phyloP scores from a whole-genome alignment of 257 asterid species.

The Solanum sejunctum region DNA sequence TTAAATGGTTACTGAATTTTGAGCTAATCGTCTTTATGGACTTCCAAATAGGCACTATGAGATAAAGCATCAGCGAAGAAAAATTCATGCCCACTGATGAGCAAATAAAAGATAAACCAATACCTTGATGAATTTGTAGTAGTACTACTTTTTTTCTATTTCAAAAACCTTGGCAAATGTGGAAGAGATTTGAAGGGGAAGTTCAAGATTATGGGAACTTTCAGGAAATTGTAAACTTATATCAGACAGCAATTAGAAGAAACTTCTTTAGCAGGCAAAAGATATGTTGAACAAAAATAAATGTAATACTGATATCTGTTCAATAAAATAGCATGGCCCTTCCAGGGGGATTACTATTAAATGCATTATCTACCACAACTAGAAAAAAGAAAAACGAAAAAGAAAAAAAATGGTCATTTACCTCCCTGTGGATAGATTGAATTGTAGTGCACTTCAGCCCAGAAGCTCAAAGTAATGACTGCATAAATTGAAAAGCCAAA shows the following conservation, averaged over 20 bases:
- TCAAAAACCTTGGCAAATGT: not conserved
- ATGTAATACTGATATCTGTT: not conserved
- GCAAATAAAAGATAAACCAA: not conserved
- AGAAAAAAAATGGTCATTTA: not conserved
- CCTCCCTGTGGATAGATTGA: conserved; percentile 83
- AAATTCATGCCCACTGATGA: not conserved
- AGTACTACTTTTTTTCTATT: not conserved
- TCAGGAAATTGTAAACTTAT: not conserved
- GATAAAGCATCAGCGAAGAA: not conserved
- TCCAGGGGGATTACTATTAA: not conserved
- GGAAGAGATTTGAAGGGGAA: not conserved
- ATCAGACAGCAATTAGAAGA: not conserved
- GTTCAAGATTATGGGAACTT: not conserved
- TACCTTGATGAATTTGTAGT: not conserved
- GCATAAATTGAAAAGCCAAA: conserved; percentile 13
- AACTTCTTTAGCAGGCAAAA: not conserved
- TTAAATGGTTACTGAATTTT: not conserved
- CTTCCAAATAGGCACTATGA: not conserved
- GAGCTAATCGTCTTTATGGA: not conserved
- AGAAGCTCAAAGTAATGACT: conserved; percentile 80
- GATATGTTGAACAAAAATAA: not conserved
- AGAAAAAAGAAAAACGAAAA: not conserved
- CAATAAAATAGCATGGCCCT: not conserved
- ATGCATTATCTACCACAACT: not conserved
- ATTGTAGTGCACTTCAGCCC: conserved; percentile 93